phyloP scores from a whole-genome alignment of 495 filamentous ascomycete genomes.

The Trichodelitschia bisporula region DNA sequence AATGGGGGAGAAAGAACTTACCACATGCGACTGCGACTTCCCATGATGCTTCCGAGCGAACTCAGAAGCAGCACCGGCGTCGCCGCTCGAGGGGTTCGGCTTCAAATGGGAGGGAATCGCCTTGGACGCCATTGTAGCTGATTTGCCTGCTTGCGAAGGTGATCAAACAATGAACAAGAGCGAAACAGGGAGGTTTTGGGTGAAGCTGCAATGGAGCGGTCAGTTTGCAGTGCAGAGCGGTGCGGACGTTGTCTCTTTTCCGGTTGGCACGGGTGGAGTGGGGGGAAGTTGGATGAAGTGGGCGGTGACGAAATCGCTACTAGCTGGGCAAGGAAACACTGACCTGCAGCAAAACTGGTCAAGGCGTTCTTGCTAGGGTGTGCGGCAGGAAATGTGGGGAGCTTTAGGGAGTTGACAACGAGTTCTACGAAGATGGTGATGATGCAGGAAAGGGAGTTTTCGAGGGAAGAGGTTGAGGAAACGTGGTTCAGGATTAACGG shows the following conservation, averaged over 20 bases:
- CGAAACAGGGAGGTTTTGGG: slow-evolving; percentile 1
- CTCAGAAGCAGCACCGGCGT: slow-evolving; percentile 21
- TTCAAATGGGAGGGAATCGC: slow-evolving; percentile 65
- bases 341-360: too few species aligned
- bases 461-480: too few species aligned
- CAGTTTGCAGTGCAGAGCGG: background rate
- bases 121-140: slow-evolving; percentile 39
- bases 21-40: slow-evolving; percentile 89
- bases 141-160: background rate
- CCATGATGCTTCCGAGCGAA: slow-evolving; percentile 60
- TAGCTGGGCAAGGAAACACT: too few species aligned
- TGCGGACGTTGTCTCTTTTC: background rate
- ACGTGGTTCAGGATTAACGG: too few species aligned
- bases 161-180: slow-evolving; percentile 1
- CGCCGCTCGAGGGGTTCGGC: slow-evolving; percentile 27
- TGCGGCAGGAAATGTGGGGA: too few species aligned
- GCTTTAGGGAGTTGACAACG: too few species aligned
- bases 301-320: too few species aligned
- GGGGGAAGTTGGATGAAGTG: background rate
- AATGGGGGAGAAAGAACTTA: too few species aligned
- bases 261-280: background rate
- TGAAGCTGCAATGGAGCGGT: background rate
- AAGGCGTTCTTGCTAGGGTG: too few species aligned
- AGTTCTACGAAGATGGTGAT: too few species aligned
- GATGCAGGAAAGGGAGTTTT: too few species aligned